Base-by-base conservation (phyloP, 306 rosid species). In the Trifolium subterraneum region DNA sequence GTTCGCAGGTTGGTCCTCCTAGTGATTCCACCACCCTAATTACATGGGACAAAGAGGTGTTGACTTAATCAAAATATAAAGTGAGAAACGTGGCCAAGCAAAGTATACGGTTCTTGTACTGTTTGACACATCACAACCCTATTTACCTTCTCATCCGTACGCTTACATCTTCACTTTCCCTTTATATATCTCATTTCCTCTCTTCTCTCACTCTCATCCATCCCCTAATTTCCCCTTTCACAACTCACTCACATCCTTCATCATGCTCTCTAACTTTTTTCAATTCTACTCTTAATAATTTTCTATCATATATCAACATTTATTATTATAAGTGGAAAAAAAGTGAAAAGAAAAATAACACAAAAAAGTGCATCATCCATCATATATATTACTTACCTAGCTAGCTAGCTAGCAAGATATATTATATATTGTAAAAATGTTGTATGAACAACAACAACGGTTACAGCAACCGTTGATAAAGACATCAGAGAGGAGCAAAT, bases 391-490 rank as follows among this genome's bases (percentile, higher is more conserved):
- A 39, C 14, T 4, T 9, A 39, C 14, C 45, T 4, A 41, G 15
- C 14, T 9, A 39, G 45, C 45, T 4, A 41, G 15, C 47, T 10
- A 41, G 2, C 6, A 29, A 41, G 5, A 0, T 41, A 10, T 10
- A 13, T 35, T 29, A 16, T 41, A 23, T 9, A 51, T 70, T 44
- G 64, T 2, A 35, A 84, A 81, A 72, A 86, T 90, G 95, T 70
- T 87, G 88, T 84, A 82, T 64, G 88, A 87, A 50, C 82, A 77
- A 2, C 88, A 76, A 2, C 88, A 79, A 64, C 64, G 60, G 10
- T 59, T 80, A 22, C 74, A 80, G 10, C 83, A 68, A 20, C 78
- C 78, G 52, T 16, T 36, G 10, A 36, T 36, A 36, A 36, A 36
- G 47, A 6, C 61, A 11, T 12, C 10, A 0, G 72, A 64, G 29